phyloP scores from a whole-genome alignment of 768 basidiomycete genomes.

The Boletellus emodensis region DNA sequence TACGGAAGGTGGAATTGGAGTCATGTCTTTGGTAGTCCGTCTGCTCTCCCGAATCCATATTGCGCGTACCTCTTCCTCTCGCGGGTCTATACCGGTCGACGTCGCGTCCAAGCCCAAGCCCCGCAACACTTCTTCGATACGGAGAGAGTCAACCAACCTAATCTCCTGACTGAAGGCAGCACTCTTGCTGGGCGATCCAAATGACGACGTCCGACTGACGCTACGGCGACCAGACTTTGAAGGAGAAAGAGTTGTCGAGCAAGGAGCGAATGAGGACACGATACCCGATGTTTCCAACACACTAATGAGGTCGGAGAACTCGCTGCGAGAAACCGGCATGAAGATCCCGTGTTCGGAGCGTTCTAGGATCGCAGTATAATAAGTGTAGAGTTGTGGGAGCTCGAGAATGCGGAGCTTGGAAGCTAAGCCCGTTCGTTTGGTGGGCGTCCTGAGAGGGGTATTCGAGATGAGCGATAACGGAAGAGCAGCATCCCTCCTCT shows the following conservation, averaged over 20 bases:
- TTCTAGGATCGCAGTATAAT: constrained; percentile 57
- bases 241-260: constrained; percentile 33
- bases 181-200: constrained; percentile 35
- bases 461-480: constrained; percentile 40
- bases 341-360: constrained; percentile 55
- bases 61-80: constrained; percentile 41
- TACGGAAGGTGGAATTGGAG: constrained; percentile 12
- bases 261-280: constrained; percentile 37
- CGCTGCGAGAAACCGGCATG: constrained; percentile 65
- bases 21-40: constrained; percentile 36
- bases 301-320: constrained; percentile 68
- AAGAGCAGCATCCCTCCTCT: constrained; percentile 57
- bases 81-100: constrained; percentile 29
- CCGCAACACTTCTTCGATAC: constrained; percentile 65
- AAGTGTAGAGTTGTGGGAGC: constrained; percentile 56
- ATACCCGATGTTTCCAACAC: constrained; percentile 74
- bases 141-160: constrained; percentile 56
- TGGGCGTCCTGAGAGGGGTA: constrained; percentile 37
- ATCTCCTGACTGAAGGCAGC: constrained; percentile 40
- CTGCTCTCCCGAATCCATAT: constrained; percentile 42
- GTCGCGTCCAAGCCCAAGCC: constrained; percentile 47
- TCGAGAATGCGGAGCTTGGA: constrained; percentile 46
- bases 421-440: constrained; percentile 48
- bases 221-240: constrained; percentile 48
- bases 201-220: constrained; percentile 57